These are phyloP conservation scores for Metarhizium rileyi DNA, from an alignment of 2,329 filamentous ascomycete genomes.

Conservation along the genomic window DNA sequence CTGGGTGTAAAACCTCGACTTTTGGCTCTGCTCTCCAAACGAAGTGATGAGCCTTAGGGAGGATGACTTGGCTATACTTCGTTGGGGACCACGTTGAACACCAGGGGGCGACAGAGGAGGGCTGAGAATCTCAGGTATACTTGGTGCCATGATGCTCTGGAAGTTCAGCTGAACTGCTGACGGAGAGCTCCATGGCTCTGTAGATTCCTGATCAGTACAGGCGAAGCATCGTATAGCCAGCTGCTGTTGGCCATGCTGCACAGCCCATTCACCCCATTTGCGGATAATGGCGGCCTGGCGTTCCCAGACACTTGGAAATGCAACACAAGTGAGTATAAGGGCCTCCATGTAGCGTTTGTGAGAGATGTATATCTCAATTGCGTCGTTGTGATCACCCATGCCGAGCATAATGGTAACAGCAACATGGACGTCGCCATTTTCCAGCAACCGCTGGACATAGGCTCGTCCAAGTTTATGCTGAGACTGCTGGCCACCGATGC, in stretches of 20 bases:
- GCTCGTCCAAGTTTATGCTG: constrained; percentile 86
- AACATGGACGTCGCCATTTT: constrained; percentile 83
- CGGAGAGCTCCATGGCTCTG: constrained; percentile 81
- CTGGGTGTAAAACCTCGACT: constrained; percentile 53
- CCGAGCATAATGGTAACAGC: constrained; percentile 89
- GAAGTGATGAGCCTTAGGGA: constrained; percentile 86
- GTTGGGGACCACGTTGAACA: constrained; percentile 46
- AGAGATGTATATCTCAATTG: constrained; percentile 91
- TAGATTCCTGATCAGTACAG: constrained; percentile 76
- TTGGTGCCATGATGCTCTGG: constrained; percentile 41
- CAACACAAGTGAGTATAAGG: constrained; percentile 73
- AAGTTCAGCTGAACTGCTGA: constrained; percentile 56
- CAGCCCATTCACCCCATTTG: constrained; percentile 90
- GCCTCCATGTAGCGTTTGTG: constrained; percentile 90
- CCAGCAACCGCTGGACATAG: constrained; percentile 82
- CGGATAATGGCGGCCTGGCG: constrained; percentile 78
- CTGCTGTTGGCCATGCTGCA: constrained; percentile 78
- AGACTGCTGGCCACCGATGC: constrained; percentile 65
- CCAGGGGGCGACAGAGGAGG: constrained; percentile 67
- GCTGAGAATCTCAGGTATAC: constrained; percentile 53
- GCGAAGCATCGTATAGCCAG: constrained; percentile 89
- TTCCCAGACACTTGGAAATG: constrained; percentile 81
- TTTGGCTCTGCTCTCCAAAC: constrained; percentile 57
- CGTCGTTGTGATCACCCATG: constrained; percentile 85
- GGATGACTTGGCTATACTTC: constrained; percentile 66